Base-by-base conservation (phyloP, 495 filamentous ascomycete species). In the Penicillium bialowiezense region DNA sequence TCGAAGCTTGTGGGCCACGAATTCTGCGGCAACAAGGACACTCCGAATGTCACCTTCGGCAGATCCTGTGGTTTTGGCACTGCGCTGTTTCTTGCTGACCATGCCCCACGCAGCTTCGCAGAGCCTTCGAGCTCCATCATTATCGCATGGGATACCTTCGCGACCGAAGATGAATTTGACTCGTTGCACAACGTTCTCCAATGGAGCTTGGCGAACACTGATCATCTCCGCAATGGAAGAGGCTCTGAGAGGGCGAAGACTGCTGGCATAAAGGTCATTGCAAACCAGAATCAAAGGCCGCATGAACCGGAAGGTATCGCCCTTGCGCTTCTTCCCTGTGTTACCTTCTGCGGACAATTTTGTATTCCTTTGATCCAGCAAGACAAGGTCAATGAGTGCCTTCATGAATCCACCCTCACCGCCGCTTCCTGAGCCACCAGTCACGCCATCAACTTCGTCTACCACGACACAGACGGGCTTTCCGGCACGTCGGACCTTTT, bases 191-290 rank as follows among this genome's bases (percentile, higher is more conserved):
- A 97, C 88, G 51, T 89, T 87, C 50, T 91, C 90, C 8, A 96
- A 67, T 5, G 90, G 84, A 0, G 93, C 90, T 50, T 91, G 91
- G 38, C 92, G 86, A 36, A 95, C 84, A 65, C 93, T 88, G n/a
- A 98, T 86, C 26, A 96, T 81, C 65, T 98, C 93, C 2, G 92
- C 93, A 28, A 87, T 70, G 14, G 77, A 82, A 0, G 89, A 89
- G 44, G 88, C 84, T 21, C 93, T 81, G 14, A 98, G 78, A 15
- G 88, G 89, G 9, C 89, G 81, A 20, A 98, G 77, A 45, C 90
- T 88, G 18, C 93, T 81, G 58, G 95, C 89, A 64, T 98, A 98
- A n/a, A 96, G 80, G 68, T 98, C 93, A 51, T 98, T 98, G 76
- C 93, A 98, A 49, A 98, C 90, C 21, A 97, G 69, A 49, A 98